phyloP scores from a whole-genome alignment of 495 filamentous ascomycete genomes.

The Immersiella caudata region DNA sequence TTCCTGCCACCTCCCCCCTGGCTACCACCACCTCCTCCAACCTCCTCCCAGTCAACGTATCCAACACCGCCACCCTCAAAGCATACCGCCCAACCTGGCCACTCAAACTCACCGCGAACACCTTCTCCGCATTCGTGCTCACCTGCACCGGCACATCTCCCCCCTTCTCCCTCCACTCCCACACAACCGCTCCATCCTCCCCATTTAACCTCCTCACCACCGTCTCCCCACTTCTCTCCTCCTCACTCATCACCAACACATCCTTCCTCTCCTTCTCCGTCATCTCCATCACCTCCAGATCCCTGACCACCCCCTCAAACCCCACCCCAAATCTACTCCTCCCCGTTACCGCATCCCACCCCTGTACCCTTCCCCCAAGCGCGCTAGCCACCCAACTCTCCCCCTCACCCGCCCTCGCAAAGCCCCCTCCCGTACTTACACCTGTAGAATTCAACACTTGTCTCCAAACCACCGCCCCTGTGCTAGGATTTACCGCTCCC shows the following conservation, averaged over 20 bases:
- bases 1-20: constrained; percentile 69
- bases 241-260: constrained; percentile 68
- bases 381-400: constrained; percentile 74
- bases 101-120: constrained; percentile 79
- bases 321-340: constrained; percentile 71
- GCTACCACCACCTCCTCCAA: constrained; percentile 66
- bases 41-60: constrained; percentile 69
- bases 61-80: constrained; percentile 72
- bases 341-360: constrained; percentile 85
- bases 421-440: constrained; percentile 50
- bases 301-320: constrained; percentile 63
- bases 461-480: constrained; percentile 83
- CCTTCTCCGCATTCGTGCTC: constrained; percentile 69
- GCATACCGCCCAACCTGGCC: constrained; percentile 67
- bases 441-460: constrained; percentile 59
- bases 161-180: constrained; percentile 73
- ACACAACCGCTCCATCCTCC: constrained; percentile 70
- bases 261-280: constrained; percentile 67
- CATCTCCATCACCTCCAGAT: constrained; percentile 79
- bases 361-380: constrained; percentile 63
- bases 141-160: constrained; percentile 73
- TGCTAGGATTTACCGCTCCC: constrained; percentile 86
- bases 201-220: constrained; percentile 72
- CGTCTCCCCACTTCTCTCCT: constrained; percentile 43
- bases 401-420: constrained; percentile 73